A percentile compares a stretch with the other conserved stretches of the same genome.
Evolutionary conservation across 2,329 filamentous ascomycete species (phyloP).

Genomic region (Colletotrichum ledebouriae): DNA sequence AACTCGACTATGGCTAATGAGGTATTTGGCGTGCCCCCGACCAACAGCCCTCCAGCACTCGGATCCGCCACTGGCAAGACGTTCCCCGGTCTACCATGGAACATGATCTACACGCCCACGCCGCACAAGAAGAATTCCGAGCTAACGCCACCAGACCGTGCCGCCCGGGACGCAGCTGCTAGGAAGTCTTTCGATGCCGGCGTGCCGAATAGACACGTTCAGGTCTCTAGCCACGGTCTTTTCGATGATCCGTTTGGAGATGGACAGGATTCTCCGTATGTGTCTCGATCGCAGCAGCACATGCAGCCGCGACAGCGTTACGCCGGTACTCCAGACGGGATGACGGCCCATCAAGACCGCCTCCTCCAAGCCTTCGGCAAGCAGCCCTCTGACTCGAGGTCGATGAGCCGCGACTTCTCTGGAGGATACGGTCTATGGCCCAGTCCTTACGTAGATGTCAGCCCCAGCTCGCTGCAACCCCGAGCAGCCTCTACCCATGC

Average conservation of each 20-base stretch:
- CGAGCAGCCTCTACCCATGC: constrained; percentile 28
- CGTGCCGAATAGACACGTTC: constrained; percentile 7
- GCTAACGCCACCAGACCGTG: constrained; percentile 38
- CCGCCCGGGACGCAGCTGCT: constrained; percentile 34
- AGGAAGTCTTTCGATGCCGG: constrained; percentile 35
- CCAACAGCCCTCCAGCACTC: constrained; percentile 50
- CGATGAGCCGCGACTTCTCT: constrained; percentile 39
- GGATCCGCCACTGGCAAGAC: constrained; percentile 52
- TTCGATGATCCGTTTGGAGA: constrained; percentile 51
- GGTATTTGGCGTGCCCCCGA: constrained; percentile 58
- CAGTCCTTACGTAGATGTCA: constrained; percentile 27
- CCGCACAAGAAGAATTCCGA: constrained; percentile 37
- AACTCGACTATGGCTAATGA: constrained; percentile 65
- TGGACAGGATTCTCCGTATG: constrained; percentile 7
- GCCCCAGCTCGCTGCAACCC: constrained; percentile 26
- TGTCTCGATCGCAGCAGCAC: constrained; percentile 28
- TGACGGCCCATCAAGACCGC: constrained; percentile 50
- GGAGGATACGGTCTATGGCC: constrained; percentile 29
- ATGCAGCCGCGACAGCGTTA: constrained; percentile 14
- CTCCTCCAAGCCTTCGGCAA: constrained; percentile 53
- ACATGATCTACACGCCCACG: constrained; percentile 56
- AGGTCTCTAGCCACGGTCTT: constrained; percentile 18
- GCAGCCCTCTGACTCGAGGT: constrained; percentile 25
- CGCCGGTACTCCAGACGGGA: constrained; percentile 21
- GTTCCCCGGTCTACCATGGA: constrained; percentile 64